Evolutionary conservation across 768 basidiomycete genomes (phyloP).

Genomic region (Tephrocybe sp.): DNA sequence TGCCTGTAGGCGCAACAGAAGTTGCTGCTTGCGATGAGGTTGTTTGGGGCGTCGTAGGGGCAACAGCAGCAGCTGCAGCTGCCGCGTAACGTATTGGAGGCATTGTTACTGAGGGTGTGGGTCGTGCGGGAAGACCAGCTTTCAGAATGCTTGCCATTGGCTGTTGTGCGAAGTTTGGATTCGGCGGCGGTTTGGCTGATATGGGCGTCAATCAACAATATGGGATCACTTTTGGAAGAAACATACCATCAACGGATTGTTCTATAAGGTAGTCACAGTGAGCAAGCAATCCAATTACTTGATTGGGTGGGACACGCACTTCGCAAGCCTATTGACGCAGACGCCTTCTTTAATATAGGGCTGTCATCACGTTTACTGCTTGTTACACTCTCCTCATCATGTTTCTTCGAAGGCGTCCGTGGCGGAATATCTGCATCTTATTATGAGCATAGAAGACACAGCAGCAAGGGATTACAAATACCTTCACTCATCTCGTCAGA

Average conservation of each 20-base stretch:
- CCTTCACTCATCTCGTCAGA: slow-evolving; percentile 78
- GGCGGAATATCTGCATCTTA: slow-evolving; percentile 54
- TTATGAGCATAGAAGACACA: slow-evolving; percentile 4
- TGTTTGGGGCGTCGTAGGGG: slow-evolving; percentile 29
- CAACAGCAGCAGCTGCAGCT: slow-evolving; percentile 73
- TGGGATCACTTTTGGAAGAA: neutral
- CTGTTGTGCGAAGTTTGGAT: slow-evolving; percentile 79
- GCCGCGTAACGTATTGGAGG: slow-evolving; percentile 90
- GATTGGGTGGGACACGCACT: slow-evolving; percentile 50
- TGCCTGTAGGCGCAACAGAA: slow-evolving; percentile 40
- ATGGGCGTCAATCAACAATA: slow-evolving; percentile 10
- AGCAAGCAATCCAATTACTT: neutral
- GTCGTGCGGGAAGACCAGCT: slow-evolving; percentile 57
- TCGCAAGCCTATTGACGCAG: slow-evolving; percentile 59
- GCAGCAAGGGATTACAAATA: slow-evolving; percentile 22
- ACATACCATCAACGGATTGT: slow-evolving; percentile 67
- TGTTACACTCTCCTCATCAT: slow-evolving; percentile 75
- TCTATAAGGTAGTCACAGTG: slow-evolving; percentile 42
- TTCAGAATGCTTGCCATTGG: slow-evolving; percentile 78
- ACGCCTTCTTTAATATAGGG: slow-evolving; percentile 78
- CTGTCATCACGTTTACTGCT: slow-evolving; percentile 78
- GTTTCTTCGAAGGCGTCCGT: slow-evolving; percentile 70
- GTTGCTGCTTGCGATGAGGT: slow-evolving; percentile 40
- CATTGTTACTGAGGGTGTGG: slow-evolving; percentile 55
- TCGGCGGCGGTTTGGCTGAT: slow-evolving; percentile 72